Percentiles rank a stretch among this genome's conserved stretches.
Evolutionary conservation across 2,329 filamentous ascomycete species (phyloP).

Genomic region (Fusarium sulawesiense): DNA sequence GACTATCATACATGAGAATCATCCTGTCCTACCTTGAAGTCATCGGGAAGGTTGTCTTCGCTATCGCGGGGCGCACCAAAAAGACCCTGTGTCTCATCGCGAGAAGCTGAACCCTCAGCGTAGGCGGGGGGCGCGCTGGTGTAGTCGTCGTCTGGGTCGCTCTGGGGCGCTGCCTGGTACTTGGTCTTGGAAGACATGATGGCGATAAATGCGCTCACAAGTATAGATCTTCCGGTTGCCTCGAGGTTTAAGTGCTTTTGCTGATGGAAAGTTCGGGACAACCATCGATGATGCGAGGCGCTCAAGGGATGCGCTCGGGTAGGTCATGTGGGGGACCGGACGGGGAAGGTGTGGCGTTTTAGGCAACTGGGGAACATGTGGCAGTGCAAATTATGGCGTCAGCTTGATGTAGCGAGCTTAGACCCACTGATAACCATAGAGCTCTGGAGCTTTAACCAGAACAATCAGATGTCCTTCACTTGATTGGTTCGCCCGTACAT

Average conservation of each 20-base stretch:
- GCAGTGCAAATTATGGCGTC: constrained; percentile 41
- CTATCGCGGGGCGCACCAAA: constrained; percentile 78
- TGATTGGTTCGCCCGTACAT: no score
- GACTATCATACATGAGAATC: no score
- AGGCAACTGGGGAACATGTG: constrained; percentile 23
- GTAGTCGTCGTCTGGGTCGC: constrained; percentile 88
- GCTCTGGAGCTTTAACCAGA: no score
- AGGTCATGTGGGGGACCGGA: constrained; percentile 41
- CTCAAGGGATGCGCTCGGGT: constrained; percentile 21
- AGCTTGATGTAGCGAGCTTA: neutral
- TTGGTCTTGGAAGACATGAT: constrained; percentile 80
- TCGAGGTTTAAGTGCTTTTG: constrained; percentile 21
- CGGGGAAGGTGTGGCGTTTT: constrained; percentile 36
- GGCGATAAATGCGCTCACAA: neutral
- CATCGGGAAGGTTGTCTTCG: constrained; percentile 92
- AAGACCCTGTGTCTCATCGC: constrained; percentile 67
- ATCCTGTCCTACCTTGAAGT: constrained; percentile 80
- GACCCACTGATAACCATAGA: no score
- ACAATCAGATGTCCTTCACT: no score
- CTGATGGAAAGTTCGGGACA: constrained; percentile 32
- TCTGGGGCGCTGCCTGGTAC: constrained; percentile 84
- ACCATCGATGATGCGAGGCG: constrained; percentile 40
- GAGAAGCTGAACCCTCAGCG: constrained; percentile 64
- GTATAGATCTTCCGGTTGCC: neutral
- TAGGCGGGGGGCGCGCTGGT: constrained; percentile 88